Percentiles rank a stretch among this genome's conserved stretches.
Evolutionary conservation across 108 stramenopile species (phyloP).

Genomic region (Chaetoceros tenuissimus): DNA sequence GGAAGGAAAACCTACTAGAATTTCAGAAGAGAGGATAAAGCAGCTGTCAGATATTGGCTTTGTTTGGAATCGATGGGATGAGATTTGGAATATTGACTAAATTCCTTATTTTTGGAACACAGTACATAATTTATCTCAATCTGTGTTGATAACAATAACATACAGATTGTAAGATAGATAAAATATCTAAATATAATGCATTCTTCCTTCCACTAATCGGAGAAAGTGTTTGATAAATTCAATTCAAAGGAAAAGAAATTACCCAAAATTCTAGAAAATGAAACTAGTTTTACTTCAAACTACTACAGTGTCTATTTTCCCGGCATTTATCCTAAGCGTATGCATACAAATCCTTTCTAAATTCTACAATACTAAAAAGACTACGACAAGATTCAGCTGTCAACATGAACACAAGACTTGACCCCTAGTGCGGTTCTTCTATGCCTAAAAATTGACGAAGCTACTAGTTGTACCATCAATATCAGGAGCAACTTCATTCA

Average conservation of each 20-base stretch:
- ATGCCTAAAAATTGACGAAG: conserved; percentile 2
- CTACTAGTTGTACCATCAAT: conserved; percentile 19
- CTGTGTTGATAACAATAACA: not conserved
- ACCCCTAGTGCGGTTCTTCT: not conserved
- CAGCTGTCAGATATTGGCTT: conserved; percentile 21
- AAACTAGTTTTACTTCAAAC: not conserved
- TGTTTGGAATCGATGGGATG: conserved; percentile 45
- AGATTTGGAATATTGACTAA: conserved; percentile 26
- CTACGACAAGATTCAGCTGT: not conserved
- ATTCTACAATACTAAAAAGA: conserved; percentile 7
- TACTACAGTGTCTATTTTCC: not conserved
- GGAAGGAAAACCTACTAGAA: not conserved
- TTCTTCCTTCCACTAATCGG: not conserved
- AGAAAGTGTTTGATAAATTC: not conserved
- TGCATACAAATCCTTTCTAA: conserved; percentile 4
- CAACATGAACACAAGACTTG: not conserved
- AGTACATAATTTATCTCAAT: not conserved
- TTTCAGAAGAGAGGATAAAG: conserved; percentile 7
- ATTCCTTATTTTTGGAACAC: not conserved
- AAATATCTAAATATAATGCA: too few relatives aligned
- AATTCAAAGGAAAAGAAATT: not conserved
- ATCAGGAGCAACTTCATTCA: conserved; percentile 51
- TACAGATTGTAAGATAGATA: conserved; percentile 4
- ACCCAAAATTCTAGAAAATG: not conserved
- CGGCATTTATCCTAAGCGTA: not conserved